Evolutionary conservation across 352 stramenopile species (phyloP), one percentile per base, ranked within the genome.

Genomic region (Poterioochromonas sp.): DNA sequence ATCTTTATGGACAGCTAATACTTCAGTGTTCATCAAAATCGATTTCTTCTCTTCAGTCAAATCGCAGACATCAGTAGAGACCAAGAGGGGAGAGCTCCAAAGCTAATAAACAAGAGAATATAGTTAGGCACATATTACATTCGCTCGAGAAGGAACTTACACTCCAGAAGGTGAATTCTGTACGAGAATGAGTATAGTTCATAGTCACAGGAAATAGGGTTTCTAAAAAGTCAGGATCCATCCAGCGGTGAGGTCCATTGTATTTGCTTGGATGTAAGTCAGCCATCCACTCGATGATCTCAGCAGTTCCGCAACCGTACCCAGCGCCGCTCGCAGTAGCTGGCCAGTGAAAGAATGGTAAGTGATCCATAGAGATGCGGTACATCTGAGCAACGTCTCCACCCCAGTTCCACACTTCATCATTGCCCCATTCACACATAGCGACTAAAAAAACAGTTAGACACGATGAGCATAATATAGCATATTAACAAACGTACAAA

Each of bases 241-340:
- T 68, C 58, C 58, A 68, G 12, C 8, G 15, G 29, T 68, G 12
- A 34, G 58, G 58, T 5, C 26, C 15, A 68, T 11, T 40, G 34
- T 68, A 68, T 26, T 68, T 68, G 58, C 58, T 68, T 32, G 58
- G 58, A 68, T 68, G 58, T 8, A 68, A 34, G 58, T 68, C 58
- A 40, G 58, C 58, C 58, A 68, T 68, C 15, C 90, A 83, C 69
- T 88, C 79, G 34, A 90, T 64, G 79, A 90, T 89, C 76, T 90
- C 86, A 20, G 84, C 81, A 82, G 90, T 86, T 62, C 88, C 88
- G 78, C 76, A 90, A 26, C 76, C 80, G 34, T 86, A 86, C 35
- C 83, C 83, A 54, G 80, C 83, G 11, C 81, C 62, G 2, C 8
- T 32, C 2, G 62, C 11, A 49, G 11, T 41, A n/a, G 29, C 2